Base-by-base conservation (phyloP, 2,329 filamentous ascomycete genomes). In the Aspergillus brasiliensis region DNA sequence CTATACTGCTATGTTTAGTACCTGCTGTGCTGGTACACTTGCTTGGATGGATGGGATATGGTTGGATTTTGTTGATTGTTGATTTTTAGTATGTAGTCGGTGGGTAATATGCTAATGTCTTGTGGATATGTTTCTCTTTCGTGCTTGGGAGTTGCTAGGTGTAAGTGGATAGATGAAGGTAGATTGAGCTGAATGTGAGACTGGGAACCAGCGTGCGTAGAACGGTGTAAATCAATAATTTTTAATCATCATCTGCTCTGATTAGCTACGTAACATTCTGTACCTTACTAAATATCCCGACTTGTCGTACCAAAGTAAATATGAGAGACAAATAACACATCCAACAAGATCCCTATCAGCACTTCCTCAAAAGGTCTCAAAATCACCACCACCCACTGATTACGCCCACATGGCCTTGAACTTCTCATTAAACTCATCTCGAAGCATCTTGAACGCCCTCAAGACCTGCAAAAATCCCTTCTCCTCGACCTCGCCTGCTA, bases 331-430 rank as follows among this genome's bases (percentile, higher is more conserved):
- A 31, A 23, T 11, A 8, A 44, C 19, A 44, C 2, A 21, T 44
- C 40, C 19, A 23, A 7, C 40, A 2, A 23, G 13, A 2, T 13
- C n/a, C 13, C 15, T 1, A 23, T 10, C 15, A 28, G 1, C 6
- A n/a, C 13, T 19, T n/a, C 11, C 8, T 10, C 0, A 21, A 19
- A 44, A 44, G 5, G 4, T 7, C 19, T 21, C 17, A 25, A 46
- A 46, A 23, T 10, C 31, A 5, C 13, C 5, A 23, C 28, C 40
- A 57, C 31, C 11, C 4, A 11, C 4, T 34, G 11, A 13, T 59
- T 58, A 75, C 6, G 73, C 72, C 63, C 69, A 75, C 56, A 73
- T 75, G 11, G 65, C 67, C 37, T 59, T 66, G 64, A 77, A 77
- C 48, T 76, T 76, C 31, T 38, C 56, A 52, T 77, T 66, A 56